Evolutionary conservation across 768 basidiomycete genomes (phyloP), one percentile per base, ranked within the genome.

Genomic region (Boletus coccyginus): DNA sequence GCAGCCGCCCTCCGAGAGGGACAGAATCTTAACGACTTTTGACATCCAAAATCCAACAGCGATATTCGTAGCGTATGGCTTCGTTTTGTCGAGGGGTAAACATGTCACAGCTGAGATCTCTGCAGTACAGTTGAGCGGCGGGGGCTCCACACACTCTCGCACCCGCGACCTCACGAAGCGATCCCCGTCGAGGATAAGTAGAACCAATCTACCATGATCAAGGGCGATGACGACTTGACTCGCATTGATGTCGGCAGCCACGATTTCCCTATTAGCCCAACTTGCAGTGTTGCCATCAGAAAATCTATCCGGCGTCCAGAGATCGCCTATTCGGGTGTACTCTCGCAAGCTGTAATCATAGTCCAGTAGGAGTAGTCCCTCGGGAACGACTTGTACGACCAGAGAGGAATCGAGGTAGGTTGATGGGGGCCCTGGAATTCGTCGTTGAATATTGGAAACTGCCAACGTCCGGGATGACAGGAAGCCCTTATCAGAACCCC

Each of bases 31-130:
- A 40, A 94, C 77, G 9, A 70, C 62, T 61, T 87, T 87, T 4
- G 81, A 80, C 21, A 79, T 80, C 92, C 94, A 96, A 62, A 90
- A 90, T 0, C 86, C 83, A n/a, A 88, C 83, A 0, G 80, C 82
- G 29, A 88, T 70, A 50, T 79, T 61, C 11, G 70, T 70, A 1
- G 88, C 70, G 52, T 76, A 84, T 33, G 70, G 66, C 59, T 78
- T 78, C 11, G 67, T 60, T 1, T 74, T 64, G 60, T 87, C 80
- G 17, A 83, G 63, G 0, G 87, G 84, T 4, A 76, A 66, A 60
- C 90, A 84, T 0, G 87, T 86, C 35, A 94, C 72, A 0, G 87
- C 81, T 11, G 91, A 88, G 50, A 94, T 82, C 63, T 93, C 88
- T 39, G 66, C 62, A 10, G 53, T 59, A 55, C 58, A 66, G 43